Percentiles rank a stretch among this genome's conserved stretches.
phyloP scores from a whole-genome alignment of 306 rosid genomes.

The Spatholobus suberectus region DNA sequence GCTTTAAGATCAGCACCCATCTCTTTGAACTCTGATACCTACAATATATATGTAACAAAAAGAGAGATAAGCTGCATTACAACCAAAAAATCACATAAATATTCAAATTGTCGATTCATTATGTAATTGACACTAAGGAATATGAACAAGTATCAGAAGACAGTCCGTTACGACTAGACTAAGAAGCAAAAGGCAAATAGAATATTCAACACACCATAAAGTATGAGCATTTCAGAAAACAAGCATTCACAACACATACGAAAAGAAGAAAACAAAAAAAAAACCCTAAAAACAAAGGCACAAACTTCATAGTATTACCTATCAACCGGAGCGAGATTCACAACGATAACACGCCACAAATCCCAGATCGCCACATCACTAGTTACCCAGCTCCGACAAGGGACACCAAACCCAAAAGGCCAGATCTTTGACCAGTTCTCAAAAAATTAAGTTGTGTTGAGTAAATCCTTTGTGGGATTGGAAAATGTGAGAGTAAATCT shows the following conservation, averaged over 20 bases:
- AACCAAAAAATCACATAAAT: constrained; percentile 3
- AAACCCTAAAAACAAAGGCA: not conserved
- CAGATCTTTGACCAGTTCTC: constrained; percentile 72
- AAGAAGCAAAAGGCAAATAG: constrained; percentile 21
- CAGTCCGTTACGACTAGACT: not conserved
- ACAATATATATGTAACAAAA: constrained; percentile 17
- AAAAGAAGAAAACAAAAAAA: not conserved
- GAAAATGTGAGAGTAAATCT: constrained; percentile 61
- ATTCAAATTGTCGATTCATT: constrained; percentile 20
- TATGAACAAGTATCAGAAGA: not conserved
- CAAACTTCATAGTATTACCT: constrained; percentile 41
- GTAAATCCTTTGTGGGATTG: constrained; percentile 8
- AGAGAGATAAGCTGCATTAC: constrained; percentile 6
- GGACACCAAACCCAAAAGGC: constrained; percentile 19
- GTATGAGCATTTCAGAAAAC: not conserved
- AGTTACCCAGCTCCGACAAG: not conserved
- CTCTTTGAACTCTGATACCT: constrained; percentile 42
- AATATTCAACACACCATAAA: constrained; percentile 19
- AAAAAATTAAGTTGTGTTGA: too few species aligned
- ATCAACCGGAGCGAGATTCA: constrained; percentile 15
- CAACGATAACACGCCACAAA: constrained; percentile 35
- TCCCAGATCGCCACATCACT: constrained; percentile 58
- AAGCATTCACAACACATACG: constrained; percentile 9
- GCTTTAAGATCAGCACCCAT: constrained; percentile 71
- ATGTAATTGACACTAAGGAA: constrained; percentile 5